A percentile compares a stretch with the other conserved stretches of the same genome.
phyloP scores from a whole-genome alignment of 208 protist species.

The Acanthamoeba royreba region DNA sequence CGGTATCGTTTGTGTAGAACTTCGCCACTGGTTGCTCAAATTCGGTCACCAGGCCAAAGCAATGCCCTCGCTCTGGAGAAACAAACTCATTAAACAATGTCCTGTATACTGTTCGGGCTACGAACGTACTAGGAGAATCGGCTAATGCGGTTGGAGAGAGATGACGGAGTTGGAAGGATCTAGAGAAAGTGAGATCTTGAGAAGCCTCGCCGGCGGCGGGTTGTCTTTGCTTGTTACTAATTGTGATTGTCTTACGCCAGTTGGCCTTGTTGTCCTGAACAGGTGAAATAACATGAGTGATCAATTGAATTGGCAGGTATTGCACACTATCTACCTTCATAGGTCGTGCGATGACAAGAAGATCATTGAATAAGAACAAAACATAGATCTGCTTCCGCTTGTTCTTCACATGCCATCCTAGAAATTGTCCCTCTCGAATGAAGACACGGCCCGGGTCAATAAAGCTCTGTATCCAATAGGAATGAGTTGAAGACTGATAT shows the following conservation, averaged over 20 bases:
- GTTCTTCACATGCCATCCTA: neutral
- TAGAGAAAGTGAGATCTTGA: neutral
- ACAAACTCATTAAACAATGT: neutral
- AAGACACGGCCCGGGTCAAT: neutral
- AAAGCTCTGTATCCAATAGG: neutral
- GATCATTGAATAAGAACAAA: neutral
- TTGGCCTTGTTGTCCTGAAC: neutral
- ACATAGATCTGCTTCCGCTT: neutral
- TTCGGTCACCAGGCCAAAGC: neutral
- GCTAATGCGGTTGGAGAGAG: neutral
- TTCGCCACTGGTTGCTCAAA: neutral
- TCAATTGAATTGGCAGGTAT: no score
- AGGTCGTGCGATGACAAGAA: neutral
- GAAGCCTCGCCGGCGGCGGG: no score
- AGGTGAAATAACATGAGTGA: neutral
- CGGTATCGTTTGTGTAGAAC: neutral
- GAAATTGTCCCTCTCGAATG: neutral
- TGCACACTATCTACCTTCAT: neutral
- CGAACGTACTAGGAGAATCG: neutral
- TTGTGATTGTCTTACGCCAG: neutral
- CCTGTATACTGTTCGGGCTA: no score
- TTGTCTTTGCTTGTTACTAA: no score
- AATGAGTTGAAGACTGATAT: no score
- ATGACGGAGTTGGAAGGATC: neutral
- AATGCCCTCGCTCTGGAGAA: neutral